These are phyloP conservation scores for Backusella parvicylindrica DNA, from an alignment of 192 early-diverging fungal species.

Conservation along the genomic window DNA sequence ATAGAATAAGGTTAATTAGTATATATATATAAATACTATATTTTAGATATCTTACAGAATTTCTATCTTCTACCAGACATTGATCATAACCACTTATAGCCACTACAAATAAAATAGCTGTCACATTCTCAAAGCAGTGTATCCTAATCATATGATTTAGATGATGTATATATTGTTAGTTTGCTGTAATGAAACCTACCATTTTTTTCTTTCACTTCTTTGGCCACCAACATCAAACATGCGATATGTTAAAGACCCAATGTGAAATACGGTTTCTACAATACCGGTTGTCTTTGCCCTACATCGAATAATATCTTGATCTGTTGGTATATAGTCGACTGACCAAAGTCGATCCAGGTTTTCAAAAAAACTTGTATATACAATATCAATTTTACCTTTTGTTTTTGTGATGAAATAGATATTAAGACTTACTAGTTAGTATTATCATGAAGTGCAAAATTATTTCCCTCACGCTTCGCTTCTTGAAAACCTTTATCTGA, in stretches of 20 bases:
- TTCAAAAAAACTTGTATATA: constrained; percentile 45
- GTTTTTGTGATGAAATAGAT: neutral
- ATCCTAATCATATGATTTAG: neutral
- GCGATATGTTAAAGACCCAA: constrained; percentile 53
- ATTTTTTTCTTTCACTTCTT: constrained; percentile 95
- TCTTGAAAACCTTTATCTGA: constrained; percentile 39
- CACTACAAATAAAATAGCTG: constrained; percentile 53
- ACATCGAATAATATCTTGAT: constrained; percentile 54
- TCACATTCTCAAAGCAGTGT: constrained; percentile 53
- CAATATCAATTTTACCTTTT: neutral
- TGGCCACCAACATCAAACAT: constrained; percentile 99
- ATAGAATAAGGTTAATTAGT: neutral
- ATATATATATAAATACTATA: no score
- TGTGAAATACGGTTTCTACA: constrained; percentile 52
- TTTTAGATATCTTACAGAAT: constrained; percentile 36
- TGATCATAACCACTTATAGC: constrained; percentile 60
- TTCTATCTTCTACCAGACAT: constrained; percentile 48
- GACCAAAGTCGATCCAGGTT: constrained; percentile 45
- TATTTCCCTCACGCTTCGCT: constrained; percentile 37
- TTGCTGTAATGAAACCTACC: constrained; percentile 36
- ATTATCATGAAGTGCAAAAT: constrained; percentile 51
- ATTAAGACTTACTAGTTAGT: constrained; percentile 46
- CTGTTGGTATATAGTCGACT: constrained; percentile 47
- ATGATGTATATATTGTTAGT: no score
- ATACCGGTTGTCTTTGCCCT: constrained; percentile 62